Base-by-base conservation (phyloP, 345 rosid species). In the Trapa bicornis region DNA sequence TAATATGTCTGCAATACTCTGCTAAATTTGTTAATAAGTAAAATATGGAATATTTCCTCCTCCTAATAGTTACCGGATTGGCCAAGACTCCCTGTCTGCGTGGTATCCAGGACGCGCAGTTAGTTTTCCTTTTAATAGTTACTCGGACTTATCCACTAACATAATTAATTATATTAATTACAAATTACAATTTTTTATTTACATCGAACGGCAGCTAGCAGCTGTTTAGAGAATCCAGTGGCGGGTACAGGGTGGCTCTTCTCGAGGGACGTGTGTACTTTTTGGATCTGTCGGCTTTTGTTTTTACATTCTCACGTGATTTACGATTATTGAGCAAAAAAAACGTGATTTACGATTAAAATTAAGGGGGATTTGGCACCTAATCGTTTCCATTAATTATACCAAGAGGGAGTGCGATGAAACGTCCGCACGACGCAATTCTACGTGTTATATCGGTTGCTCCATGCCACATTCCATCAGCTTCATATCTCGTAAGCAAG, bases 211-310 rank as follows among this genome's bases (percentile, higher is more conserved):
- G 69, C 36, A 0, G 69, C 1, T 43, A 1, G 3, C 14, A 16
- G 68, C 58, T 48, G 68, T 33, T 36, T 66, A 58, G 15, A 37
- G 29, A 66, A 66, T 48, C 68, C 60, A 8, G 1, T 48, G 68
- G 68, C 68, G 29, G 16, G n/a, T 16, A 16, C 6, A 1, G 5
- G 57, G 57, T 16, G 57, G 57, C 7, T 41, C 17, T 52, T 52
- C 29, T 52, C 53, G 53, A 17, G 53, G 15, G 43, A 8, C 0
- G 4, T 1, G 4, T 41, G 4, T 41, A 1, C 16, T 50, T 50
- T 48, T 48, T 13, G 54, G 54, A 13, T 13, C 54, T 13, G 5
- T 16, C 54, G 3, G 3, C 16, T 50, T 5, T 50, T 15, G 2
- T 50, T 50, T 50, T 50, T 15, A 50, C 17, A 15, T 15, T 50